Evolutionary conservation across 495 filamentous ascomycete species (phyloP).

Genomic region (Penicillium turbatum): DNA sequence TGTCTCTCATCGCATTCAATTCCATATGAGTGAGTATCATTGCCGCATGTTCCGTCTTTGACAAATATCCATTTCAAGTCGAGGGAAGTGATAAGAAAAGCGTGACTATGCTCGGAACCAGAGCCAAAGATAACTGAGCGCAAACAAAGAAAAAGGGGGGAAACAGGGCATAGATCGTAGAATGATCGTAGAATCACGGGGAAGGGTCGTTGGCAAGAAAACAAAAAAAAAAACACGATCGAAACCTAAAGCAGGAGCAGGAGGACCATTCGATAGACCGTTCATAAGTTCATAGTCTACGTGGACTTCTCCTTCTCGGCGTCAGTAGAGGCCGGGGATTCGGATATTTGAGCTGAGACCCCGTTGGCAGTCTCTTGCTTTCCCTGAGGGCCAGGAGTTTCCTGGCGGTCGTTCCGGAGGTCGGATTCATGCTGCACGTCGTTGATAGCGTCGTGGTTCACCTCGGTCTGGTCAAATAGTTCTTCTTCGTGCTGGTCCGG

Average conservation of each 20-base stretch:
- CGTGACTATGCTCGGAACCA: conserved; percentile 5
- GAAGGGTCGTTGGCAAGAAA: conserved; percentile 18
- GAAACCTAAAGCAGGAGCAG: conserved; percentile 6
- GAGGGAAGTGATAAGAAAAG: conserved; percentile 11
- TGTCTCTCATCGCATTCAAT: conserved; percentile 7
- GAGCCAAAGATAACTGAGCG: conserved; percentile 10
- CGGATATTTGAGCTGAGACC: conserved; percentile 38
- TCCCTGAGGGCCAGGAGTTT: conserved; percentile 52
- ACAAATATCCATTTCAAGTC: conserved; percentile 5
- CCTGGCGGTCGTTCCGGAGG: conserved; percentile 49
- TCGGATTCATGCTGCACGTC: conserved; percentile 48
- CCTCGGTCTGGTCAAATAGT: conserved; percentile 82
- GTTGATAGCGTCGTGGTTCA: conserved; percentile 67
- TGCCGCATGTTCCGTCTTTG: conserved; percentile 5
- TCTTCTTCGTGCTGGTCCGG: conserved; percentile 83
- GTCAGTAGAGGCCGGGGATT: conserved; percentile 47
- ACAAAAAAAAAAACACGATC: conserved; percentile 18
- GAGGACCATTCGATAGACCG: conserved; percentile 5
- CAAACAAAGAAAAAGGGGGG: conserved; percentile 8
- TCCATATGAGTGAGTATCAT: conserved; percentile 2
- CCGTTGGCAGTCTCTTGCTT: conserved; percentile 23
- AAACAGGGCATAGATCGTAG: conserved; percentile 19
- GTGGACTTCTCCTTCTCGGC: conserved; percentile 30
- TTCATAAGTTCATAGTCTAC: conserved; percentile 15
- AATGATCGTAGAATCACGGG: conserved; percentile 20